phyloP scores from a whole-genome alignment of 495 filamentous ascomycete species.

The Saxophila tyrrhenica region DNA sequence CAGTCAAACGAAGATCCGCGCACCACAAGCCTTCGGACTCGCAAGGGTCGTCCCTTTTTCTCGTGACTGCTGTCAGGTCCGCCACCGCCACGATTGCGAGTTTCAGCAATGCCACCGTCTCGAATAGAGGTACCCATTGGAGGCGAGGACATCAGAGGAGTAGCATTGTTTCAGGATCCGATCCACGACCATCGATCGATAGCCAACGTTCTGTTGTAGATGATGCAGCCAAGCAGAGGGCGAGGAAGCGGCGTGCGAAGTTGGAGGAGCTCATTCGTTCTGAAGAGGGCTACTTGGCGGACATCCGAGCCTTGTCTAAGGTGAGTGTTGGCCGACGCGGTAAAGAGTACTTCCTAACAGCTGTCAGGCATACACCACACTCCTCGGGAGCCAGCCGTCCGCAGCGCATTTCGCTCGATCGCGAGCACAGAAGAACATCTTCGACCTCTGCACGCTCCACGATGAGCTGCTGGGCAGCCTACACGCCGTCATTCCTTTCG shows the following conservation, averaged over 20 bases:
- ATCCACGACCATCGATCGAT: constrained; percentile 53
- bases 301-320: constrained; percentile 73
- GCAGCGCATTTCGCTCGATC: background rate
- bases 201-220: constrained; percentile 52
- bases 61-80: constrained; percentile 66
- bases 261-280: constrained; percentile 75
- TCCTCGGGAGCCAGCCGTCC: constrained; percentile 1
- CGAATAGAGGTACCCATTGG: constrained; percentile 28
- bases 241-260: constrained; percentile 62
- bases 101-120: constrained; percentile 51
- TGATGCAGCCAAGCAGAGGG: constrained; percentile 55
- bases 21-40: constrained; percentile 49
- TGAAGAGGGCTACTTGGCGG: constrained; percentile 80
- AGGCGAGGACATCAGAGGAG: constrained; percentile 49
- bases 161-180: constrained; percentile 49
- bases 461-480: constrained; percentile 58
- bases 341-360: constrained; percentile 50
- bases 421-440: constrained; percentile 46
- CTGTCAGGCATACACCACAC: constrained; percentile 38
- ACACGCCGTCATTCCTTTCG: constrained; percentile 48
- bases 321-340: constrained; percentile 35
- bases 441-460: constrained; percentile 59
- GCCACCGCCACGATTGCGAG: constrained; percentile 62
- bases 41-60: constrained; percentile 56
- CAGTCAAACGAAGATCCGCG: constrained; percentile 18